These are phyloP conservation scores for Fusarium anguioides DNA, from an alignment of 2,329 filamentous ascomycete genomes.

Conservation along the genomic window DNA sequence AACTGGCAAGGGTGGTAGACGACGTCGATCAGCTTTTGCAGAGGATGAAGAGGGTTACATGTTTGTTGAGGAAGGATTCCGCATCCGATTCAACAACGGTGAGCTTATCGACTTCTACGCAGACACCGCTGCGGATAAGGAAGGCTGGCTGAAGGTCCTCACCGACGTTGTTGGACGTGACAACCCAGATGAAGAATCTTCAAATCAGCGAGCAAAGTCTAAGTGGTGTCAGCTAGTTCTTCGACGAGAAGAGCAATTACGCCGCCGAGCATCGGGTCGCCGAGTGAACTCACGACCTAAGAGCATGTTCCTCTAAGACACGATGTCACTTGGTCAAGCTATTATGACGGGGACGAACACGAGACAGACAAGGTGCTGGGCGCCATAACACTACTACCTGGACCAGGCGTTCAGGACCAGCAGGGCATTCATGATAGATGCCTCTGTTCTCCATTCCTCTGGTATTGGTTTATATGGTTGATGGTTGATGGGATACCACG, in stretches of 20 bases:
- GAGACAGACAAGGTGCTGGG: conserved; percentile 43
- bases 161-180: conserved; percentile 74
- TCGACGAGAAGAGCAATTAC: conserved; percentile 70
- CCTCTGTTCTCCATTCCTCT: conserved; percentile 39
- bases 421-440: conserved; percentile 38
- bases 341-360: conserved; percentile 27
- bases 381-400: conserved; percentile 41
- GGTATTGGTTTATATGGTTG: conserved; percentile 35
- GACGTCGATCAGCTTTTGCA: conserved; percentile 93
- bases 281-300: conserved; percentile 68
- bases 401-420: conserved; percentile 44
- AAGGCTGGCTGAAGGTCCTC: conserved; percentile 93
- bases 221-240: conserved; percentile 77
- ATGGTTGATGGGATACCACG: conserved; percentile 32
- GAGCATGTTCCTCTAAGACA: conserved; percentile 63
- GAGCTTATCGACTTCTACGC: conserved; percentile 99
- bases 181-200: conserved; percentile 59
- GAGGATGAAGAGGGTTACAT: conserved; percentile 99
- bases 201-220: conserved; percentile 57
- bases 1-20: conserved; percentile 77
- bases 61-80: conserved; percentile 99
- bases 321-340: conserved; percentile 8
- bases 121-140: conserved; percentile 87
- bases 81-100: conserved; percentile 97
- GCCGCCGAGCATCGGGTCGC: conserved; percentile 63